Evolutionary conservation across 2,329 filamentous ascomycete species (phyloP).

Genomic region (Apiospora hydei): DNA sequence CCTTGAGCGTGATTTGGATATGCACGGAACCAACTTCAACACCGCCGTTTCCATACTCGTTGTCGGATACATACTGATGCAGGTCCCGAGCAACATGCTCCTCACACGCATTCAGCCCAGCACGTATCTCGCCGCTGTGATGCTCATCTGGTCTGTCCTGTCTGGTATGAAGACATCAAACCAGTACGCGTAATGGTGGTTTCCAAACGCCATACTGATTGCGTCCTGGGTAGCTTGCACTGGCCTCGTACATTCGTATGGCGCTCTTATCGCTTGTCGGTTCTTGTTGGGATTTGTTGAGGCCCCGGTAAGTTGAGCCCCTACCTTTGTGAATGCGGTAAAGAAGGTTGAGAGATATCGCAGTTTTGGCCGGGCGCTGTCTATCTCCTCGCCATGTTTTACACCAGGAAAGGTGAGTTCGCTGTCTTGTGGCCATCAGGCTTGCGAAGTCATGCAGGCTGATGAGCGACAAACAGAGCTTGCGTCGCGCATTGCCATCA

Average conservation of each 20-base stretch:
- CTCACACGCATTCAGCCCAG: no score
- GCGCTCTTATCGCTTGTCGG: conserved; percentile 15
- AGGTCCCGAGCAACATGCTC: neutral
- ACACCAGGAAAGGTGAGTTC: conserved; percentile 49
- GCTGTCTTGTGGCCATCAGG: no score
- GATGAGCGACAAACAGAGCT: conserved; percentile 37
- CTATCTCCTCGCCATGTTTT: conserved; percentile 58
- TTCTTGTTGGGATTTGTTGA: conserved; percentile 51
- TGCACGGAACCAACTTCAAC: conserved; percentile 3
- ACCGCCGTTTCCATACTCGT: neutral
- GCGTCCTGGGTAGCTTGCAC: neutral
- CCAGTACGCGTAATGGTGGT: neutral
- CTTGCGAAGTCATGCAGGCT: neutral
- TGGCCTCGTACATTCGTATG: conserved; percentile 12
- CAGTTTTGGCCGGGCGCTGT: conserved; percentile 49
- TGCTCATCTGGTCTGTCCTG: conserved; percentile 17
- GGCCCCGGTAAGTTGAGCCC: conserved; percentile 41
- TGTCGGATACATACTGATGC: conserved; percentile 22
- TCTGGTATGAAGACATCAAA: neutral
- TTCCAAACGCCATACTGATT: neutral
- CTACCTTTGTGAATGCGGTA: neutral
- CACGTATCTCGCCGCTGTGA: neutral
- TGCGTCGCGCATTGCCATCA: conserved; percentile 46
- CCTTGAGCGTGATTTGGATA: neutral
- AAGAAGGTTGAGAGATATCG: neutral